A percentile compares a stretch with the other conserved stretches of the same genome.
These are phyloP conservation scores for Combretum micranthum DNA, from an alignment of 345 rosid species.

Conservation along the genomic window DNA sequence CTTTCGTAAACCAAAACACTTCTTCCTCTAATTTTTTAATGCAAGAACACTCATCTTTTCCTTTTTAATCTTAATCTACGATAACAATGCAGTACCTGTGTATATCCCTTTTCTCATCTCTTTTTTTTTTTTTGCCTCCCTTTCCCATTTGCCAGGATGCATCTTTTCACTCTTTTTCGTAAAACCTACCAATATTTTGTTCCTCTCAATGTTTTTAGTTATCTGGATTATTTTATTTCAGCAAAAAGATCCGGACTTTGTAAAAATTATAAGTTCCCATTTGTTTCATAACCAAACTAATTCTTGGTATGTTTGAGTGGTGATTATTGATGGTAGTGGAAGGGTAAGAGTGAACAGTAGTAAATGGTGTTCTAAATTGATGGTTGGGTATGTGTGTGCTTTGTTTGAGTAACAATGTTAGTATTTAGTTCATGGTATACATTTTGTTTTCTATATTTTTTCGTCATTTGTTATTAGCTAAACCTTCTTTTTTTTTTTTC, in stretches of 20 bases:
- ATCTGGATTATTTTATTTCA: not conserved
- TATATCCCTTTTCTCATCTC: conserved; percentile 5
- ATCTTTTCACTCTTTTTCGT: not conserved
- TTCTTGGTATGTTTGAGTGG: conserved; percentile 8
- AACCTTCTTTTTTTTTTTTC: too few species aligned
- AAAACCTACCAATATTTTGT: too few species aligned
- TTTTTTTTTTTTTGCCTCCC: too few species aligned
- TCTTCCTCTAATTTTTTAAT: not conserved
- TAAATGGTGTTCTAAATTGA: conserved; percentile 76
- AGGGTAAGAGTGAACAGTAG: conserved; percentile 51
- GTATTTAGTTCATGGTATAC: too few species aligned
- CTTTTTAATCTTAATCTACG: not conserved
- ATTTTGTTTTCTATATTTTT: too few species aligned
- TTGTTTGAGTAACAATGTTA: too few species aligned
- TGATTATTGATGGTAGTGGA: conserved; percentile 44
- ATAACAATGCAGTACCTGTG: not conserved
- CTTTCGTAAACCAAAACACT: not conserved
- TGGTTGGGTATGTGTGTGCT: too few species aligned
- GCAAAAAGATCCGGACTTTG: not conserved
- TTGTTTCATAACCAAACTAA: not conserved
- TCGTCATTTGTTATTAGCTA: too few species aligned
- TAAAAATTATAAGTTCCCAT: not conserved
- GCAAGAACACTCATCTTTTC: not conserved
- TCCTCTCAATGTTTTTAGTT: too few species aligned
- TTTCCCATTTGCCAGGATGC: not conserved